Base-by-base conservation (phyloP, 192 early-diverging fungal genomes). In the Chytriomyces sp. region DNA sequence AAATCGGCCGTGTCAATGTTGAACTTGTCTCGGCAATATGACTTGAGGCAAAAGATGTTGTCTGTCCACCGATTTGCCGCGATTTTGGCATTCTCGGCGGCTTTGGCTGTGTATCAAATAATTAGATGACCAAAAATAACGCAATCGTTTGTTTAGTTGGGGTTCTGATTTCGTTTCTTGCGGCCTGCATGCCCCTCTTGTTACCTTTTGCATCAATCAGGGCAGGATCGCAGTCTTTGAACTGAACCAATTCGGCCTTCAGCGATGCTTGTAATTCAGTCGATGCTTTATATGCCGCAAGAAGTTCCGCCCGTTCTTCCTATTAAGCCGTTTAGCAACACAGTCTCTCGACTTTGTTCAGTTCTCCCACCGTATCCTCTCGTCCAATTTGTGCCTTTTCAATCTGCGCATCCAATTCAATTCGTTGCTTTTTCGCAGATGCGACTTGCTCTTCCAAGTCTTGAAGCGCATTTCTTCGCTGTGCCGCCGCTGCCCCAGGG, bases 1-100 rank as follows among this genome's bases (percentile, higher is more conserved):
- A 84, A 81, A 23, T 81, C 74, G 20, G 73, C 63, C n/a, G 78
- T 11, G 43, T 69, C 48, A 26, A 94, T 89, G 47, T 80, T 84
- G 74, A 93, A 92, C 67, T 90, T 92, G 63, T 91, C 86, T 50
- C 84, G 77, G 78, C 89, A 90, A 82, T 93, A 94, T 6, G 90
- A 86, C 80, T 94, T 93, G 23, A 96, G 84, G n/a, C 85, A 82
- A 80, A 93, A 95, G 18, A 95, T 90, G 64, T 96, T 95, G 43
- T 94, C 94, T 83, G 82, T 71, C 60, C 45, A 80, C 7, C 44
- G 72, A 66, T 65, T 72, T 8, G 91, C 93, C 5, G 92, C 91
- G 44, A 91, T 91, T 46, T 88, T 88, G 11, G 93, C 92, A 5
- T 81, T 57, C 62, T 79, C 43, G 0, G 88, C 82, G 5, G 87